These are phyloP conservation scores for Colletotrichum tanaceti DNA, from an alignment of 2,329 filamentous ascomycete species.

Conservation along the genomic window DNA sequence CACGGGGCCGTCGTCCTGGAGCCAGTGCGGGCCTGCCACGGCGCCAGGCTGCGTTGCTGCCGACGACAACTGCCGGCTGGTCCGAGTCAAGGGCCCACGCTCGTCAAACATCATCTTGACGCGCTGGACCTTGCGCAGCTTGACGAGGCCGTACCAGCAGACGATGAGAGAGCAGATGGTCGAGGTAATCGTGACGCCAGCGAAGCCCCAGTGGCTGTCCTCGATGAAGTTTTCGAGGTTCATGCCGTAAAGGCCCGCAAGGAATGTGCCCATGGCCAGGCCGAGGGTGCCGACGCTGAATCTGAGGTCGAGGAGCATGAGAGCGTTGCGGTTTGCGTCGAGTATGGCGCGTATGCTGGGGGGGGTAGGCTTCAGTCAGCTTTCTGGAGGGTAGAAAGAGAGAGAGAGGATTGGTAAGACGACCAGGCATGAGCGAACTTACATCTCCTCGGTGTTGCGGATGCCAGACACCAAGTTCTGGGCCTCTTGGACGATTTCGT, in stretches of 20 bases:
- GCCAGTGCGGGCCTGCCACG: constrained; percentile 54
- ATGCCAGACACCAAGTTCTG: constrained; percentile 94
- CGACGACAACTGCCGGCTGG: constrained; percentile 3
- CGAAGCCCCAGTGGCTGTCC: constrained; percentile 89
- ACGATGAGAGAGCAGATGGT: constrained; percentile 79
- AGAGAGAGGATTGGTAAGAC: not conserved
- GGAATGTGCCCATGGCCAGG: constrained; percentile 93
- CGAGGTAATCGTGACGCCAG: constrained; percentile 77
- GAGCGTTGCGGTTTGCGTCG: constrained; percentile 96
- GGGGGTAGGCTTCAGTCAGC: constrained; percentile 43
- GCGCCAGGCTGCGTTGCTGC: constrained; percentile 14
- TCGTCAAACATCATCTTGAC: constrained; percentile 79
- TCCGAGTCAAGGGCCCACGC: constrained; percentile 52
- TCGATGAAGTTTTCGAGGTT: constrained; percentile 99
- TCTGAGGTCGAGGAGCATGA: constrained; percentile 97
- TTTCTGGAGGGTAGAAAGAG: not conserved
- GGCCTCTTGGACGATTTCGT: constrained; percentile 96
- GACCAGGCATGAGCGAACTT: constrained; percentile 51
- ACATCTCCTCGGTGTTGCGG: constrained; percentile 98
- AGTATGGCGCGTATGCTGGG: constrained; percentile 91
- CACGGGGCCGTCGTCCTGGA: constrained; percentile 61
- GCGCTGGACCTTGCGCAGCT: constrained; percentile 86
- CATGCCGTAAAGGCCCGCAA: constrained; percentile 99
- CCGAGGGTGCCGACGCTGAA: constrained; percentile 95
- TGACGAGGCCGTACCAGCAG: constrained; percentile 84